Evolutionary conservation across 345 rosid genomes (phyloP), one percentile per base, ranked within the genome.

Genomic region (Eucalyptus sp.): DNA sequence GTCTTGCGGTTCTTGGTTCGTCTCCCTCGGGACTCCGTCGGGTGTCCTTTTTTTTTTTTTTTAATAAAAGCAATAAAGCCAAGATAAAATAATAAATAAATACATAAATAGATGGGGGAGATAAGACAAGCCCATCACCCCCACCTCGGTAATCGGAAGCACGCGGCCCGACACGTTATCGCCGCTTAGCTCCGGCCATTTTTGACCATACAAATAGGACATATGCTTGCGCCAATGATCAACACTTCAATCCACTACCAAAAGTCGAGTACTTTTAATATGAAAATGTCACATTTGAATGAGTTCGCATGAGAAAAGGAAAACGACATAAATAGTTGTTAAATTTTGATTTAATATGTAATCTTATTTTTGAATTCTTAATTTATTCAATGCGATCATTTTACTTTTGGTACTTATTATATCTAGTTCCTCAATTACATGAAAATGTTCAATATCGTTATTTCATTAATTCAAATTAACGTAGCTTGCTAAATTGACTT

Each of bases 351-450:
- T 27, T 12, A 60, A 60, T 16, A 2, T 17, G 0, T 0, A 4
- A 15, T 3, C 24, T 9, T 10, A 6, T 2, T 10, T 0, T 5
- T 2, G 0, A 37, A 37, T 2, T 71, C 37, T 2, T 10, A 10
- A 71, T 37, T 9, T 18, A 10, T 71, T 71, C 0, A 18, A 71
- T 10, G 0, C 37, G 14, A 37, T 10, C 2, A 0, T 3, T 71
- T 2, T 16, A 68, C 0, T 33, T 71, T 71, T 33, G 2, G 0
- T 18, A 18, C 13, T 2, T 3, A 3, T 37, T 37, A 20, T 33
- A 71, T 71, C 0, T 0, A 2, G 3, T 10, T 4, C 8, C 0
- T 0, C 0, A 3, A 37, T 0, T 12, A 37, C 3, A 20, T 20
- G 3, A 37, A 76, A 37, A 76, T 37, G 0, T 20, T 10, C 0